Conservation (phyloP, 192 early-diverging fungal genomes). For the Backusella parvicylindrica region DNA sequence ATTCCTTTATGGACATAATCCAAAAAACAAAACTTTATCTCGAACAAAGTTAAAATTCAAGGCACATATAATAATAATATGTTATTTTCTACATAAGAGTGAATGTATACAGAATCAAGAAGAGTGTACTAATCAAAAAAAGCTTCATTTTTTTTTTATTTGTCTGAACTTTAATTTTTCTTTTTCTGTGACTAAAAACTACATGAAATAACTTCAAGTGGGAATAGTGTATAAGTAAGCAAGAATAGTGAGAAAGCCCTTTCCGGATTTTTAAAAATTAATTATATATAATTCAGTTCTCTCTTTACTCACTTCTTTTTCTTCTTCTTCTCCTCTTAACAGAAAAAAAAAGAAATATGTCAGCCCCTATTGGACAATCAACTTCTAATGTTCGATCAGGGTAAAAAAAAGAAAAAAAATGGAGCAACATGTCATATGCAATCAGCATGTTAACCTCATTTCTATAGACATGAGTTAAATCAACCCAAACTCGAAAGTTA, state of each 20-base stretch:
- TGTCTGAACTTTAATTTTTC: background rate
- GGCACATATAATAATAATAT: too few species aligned
- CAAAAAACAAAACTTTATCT: background rate
- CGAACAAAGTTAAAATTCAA: background rate
- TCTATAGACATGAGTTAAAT: slow-evolving; percentile 66
- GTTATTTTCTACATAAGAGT: too few species aligned
- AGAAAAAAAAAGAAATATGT: background rate
- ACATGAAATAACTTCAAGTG: background rate
- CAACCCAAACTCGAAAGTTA: slow-evolving; percentile 53
- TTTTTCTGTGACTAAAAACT: slow-evolving; percentile 1
- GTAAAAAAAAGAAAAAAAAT: slow-evolving; percentile 12
- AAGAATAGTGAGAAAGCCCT: background rate
- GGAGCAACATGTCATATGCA: background rate
- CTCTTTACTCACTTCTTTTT: background rate
- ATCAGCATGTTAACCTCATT: too few species aligned
- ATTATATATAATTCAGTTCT: background rate
- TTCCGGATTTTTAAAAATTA: slow-evolving; percentile 1
- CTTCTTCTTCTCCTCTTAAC: background rate
- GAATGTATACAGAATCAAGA: too few species aligned
- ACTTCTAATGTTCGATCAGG: slow-evolving; percentile 27
- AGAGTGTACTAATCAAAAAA: too few species aligned
- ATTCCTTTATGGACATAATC: background rate
- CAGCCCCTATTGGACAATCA: slow-evolving; percentile 20
- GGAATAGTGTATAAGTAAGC: slow-evolving; percentile 8
- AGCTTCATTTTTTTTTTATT: too few species aligned